These are phyloP conservation scores for Xylariaceae sp. DNA, from an alignment of 2,329 filamentous ascomycete species.

Conservation along the genomic window DNA sequence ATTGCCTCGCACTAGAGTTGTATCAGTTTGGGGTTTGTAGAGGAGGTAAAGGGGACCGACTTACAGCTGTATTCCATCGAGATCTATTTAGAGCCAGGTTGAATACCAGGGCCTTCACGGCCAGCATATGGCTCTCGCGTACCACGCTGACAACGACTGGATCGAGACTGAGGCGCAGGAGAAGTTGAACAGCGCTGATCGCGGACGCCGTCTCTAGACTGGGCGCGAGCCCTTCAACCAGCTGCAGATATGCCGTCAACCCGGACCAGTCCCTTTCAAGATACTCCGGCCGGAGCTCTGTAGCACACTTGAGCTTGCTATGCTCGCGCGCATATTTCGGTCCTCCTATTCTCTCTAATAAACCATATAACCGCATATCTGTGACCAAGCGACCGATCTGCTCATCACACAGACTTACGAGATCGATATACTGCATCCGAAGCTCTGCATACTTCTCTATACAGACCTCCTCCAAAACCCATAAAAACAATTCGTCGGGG, in stretches of 20 bases:
- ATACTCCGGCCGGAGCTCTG: slow-evolving; percentile 30
- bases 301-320: slow-evolving; percentile 23
- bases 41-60: slow-evolving; percentile 18
- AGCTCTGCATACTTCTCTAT: slow-evolving; percentile 54
- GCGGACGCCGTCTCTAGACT: slow-evolving; percentile 35
- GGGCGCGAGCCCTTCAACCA: slow-evolving; percentile 40
- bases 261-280: slow-evolving; percentile 45
- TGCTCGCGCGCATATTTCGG: slow-evolving; percentile 41
- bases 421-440: slow-evolving; percentile 57
- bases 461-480: slow-evolving; percentile 62
- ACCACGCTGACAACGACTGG: slow-evolving; percentile 37
- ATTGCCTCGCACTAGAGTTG: slow-evolving; percentile 47
- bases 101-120: slow-evolving; percentile 43
- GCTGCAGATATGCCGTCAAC: slow-evolving; percentile 42
- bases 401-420: slow-evolving; percentile 46
- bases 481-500: slow-evolving; percentile 63
- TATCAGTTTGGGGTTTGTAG: background rate
- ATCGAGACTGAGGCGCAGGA: slow-evolving; percentile 57
- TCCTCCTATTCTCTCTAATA: slow-evolving; percentile 62
- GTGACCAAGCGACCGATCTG: slow-evolving; percentile 46
- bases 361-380: slow-evolving; percentile 42
- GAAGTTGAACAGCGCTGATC: slow-evolving; percentile 42
- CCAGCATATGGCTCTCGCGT: slow-evolving; percentile 24
- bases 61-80: slow-evolving; percentile 44
- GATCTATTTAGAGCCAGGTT: slow-evolving; percentile 38